phyloP scores from a whole-genome alignment of 148 eudicot species.

The Chenopodium quinoa region DNA sequence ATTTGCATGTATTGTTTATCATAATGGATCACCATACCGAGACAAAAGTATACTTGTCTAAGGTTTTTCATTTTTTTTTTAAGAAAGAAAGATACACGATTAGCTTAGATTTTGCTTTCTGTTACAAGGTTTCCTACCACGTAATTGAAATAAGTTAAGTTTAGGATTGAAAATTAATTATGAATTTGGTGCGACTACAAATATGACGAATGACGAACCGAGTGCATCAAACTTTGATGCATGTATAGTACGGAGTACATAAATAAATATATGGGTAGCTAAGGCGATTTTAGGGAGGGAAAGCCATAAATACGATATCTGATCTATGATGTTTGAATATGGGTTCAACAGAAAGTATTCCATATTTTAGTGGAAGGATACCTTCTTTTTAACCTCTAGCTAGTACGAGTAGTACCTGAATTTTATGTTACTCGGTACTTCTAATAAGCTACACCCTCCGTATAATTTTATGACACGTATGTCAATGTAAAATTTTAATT shows the following conservation, averaged over 20 bases:
- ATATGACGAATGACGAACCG: constrained; percentile 17
- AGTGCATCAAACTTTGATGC: not conserved
- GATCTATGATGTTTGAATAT: constrained; percentile 2
- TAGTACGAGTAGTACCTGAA: not conserved
- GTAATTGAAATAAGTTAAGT: constrained; percentile 13
- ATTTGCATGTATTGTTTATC: too few species aligned
- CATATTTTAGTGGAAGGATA: not conserved
- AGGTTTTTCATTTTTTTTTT: not conserved
- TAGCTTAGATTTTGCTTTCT: too few species aligned
- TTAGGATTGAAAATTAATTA: constrained; percentile 11
- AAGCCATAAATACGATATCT: too few species aligned
- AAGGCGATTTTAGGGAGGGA: not conserved
- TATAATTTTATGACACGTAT: too few species aligned
- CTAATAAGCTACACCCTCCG: too few species aligned
- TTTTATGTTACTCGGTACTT: too few species aligned
- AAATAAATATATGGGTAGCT: not conserved
- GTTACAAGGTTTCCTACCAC: not conserved
- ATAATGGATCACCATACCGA: too few species aligned
- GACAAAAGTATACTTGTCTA: too few species aligned
- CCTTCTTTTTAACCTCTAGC: not conserved
- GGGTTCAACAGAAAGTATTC: not conserved
- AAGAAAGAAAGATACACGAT: too few species aligned
- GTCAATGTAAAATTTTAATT: not conserved
- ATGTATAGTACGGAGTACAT: too few species aligned
- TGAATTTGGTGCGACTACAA: constrained; percentile 15